A percentile compares a stretch with the other conserved stretches of the same genome.
Evolutionary conservation across 768 basidiomycete species (phyloP).

Genomic region (Tylopilus intermedius): DNA sequence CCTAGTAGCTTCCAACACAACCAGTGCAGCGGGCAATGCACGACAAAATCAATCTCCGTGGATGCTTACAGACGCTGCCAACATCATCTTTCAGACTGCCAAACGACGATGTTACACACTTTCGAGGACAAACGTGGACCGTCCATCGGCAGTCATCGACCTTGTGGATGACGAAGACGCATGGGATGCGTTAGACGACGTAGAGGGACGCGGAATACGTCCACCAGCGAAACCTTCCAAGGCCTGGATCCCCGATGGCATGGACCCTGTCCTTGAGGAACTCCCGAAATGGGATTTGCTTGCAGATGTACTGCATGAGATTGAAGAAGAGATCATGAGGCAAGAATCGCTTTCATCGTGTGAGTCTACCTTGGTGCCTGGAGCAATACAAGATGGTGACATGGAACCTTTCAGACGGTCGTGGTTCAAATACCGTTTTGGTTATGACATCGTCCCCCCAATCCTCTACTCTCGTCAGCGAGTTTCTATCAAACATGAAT

Average conservation of each 20-base stretch:
- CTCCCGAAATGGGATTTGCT: conserved; percentile 90
- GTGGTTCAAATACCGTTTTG: conserved; percentile 71
- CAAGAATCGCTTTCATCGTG: conserved; percentile 40
- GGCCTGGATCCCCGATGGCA: conserved; percentile 67
- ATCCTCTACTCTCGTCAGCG: conserved; percentile 67
- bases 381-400: not conserved
- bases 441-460: conserved; percentile 84
- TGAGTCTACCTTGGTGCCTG: conserved; percentile 1
- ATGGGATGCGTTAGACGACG: conserved; percentile 68
- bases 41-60: conserved; percentile 75
- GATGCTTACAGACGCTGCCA: conserved; percentile 90
- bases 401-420: conserved; percentile 24
- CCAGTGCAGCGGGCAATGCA: conserved; percentile 43
- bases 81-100: conserved; percentile 76
- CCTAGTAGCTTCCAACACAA: conserved; percentile 61
- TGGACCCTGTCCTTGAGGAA: conserved; percentile 88
- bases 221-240: conserved; percentile 10
- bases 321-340: conserved; percentile 78
- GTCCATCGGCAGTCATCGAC: conserved; percentile 33
- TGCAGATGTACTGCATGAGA: conserved; percentile 81
- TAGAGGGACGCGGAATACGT: conserved; percentile 19
- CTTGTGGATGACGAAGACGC: conserved; percentile 63
- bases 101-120: conserved; percentile 76
- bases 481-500: conserved; percentile 70
- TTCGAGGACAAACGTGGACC: conserved; percentile 25